These are phyloP conservation scores for Leishmania braziliensis DNA, from an alignment of 208 protist species.

Conservation along the genomic window DNA sequence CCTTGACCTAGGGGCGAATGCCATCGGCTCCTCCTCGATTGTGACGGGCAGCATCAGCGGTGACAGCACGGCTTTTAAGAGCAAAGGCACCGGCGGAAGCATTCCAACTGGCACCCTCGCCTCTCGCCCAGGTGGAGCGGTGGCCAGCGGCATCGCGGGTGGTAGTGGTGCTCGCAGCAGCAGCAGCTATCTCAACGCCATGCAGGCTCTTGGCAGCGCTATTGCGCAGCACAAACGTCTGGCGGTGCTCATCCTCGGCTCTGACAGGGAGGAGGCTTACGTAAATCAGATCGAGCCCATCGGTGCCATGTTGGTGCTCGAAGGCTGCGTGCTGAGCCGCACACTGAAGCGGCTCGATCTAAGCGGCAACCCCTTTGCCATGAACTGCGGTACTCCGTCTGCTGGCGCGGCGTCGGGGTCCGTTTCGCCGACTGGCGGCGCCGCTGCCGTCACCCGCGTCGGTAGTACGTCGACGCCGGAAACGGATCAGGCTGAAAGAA, in stretches of 20 bases:
- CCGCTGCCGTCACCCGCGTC: neutral
- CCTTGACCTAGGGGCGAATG: slow-evolving; percentile 86
- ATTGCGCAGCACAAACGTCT: slow-evolving; percentile 76
- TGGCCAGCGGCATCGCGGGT: neutral
- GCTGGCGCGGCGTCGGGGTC: neutral
- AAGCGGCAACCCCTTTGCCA: slow-evolving; percentile 63
- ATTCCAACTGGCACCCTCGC: neutral
- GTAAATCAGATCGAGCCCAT: slow-evolving; percentile 69
- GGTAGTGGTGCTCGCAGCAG: slow-evolving; percentile 6
- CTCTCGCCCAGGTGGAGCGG: neutral
- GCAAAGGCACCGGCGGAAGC: neutral
- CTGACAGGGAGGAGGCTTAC: slow-evolving; percentile 62
- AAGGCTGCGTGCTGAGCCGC: slow-evolving; percentile 75
- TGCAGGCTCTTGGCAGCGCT: slow-evolving; percentile 58
- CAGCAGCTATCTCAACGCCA: slow-evolving; percentile 41
- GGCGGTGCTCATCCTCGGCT: slow-evolving; percentile 76
- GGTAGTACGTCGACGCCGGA: neutral
- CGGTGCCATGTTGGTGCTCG: slow-evolving; percentile 62
- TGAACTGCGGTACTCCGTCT: neutral
- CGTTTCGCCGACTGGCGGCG: neutral
- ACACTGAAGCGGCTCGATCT: slow-evolving; percentile 75
- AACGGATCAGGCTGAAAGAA: neutral
- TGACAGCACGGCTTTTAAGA: neutral
- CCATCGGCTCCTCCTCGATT: slow-evolving; percentile 44
- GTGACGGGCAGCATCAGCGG: slow-evolving; percentile 1